Conservation (phyloP, 2,329 filamentous ascomycete genomes). For the Colletotrichum abscissum region DNA sequence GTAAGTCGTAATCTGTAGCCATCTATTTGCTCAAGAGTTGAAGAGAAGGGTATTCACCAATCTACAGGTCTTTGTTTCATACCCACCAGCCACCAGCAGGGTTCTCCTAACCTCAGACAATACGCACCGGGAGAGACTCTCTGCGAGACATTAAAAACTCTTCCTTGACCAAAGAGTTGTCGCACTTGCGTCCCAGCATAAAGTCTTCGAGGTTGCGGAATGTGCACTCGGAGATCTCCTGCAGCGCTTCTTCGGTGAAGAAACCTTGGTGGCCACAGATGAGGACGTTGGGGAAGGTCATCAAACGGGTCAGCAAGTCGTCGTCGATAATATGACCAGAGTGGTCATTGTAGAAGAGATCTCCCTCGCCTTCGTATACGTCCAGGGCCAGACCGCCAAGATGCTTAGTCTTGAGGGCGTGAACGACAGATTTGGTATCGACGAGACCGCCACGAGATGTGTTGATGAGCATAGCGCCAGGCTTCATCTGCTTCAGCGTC, state of each 20-base stretch:
- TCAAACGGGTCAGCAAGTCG: slow-evolving; percentile 72
- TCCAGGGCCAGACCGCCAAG: slow-evolving; percentile 74
- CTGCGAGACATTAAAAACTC: slow-evolving; percentile 34
- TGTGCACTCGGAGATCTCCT: slow-evolving; percentile 71
- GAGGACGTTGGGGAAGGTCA: slow-evolving; percentile 76
- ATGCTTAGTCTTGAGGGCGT: slow-evolving; percentile 68
- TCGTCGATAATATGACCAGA: slow-evolving; percentile 74
- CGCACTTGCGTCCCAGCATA: slow-evolving; percentile 45
- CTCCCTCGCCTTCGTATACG: slow-evolving; percentile 75
- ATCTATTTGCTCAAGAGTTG: neutral
- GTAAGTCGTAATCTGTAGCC: slow-evolving; percentile 24
- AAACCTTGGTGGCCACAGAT: slow-evolving; percentile 77
- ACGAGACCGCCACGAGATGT: slow-evolving; percentile 75
- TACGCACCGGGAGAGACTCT: slow-evolving; percentile 46
- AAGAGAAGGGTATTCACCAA: slow-evolving; percentile 12
- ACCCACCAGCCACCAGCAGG: neutral
- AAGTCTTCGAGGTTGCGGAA: slow-evolving; percentile 66
- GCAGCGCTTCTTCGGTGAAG: slow-evolving; percentile 73
- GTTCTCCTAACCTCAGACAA: slow-evolving; percentile 37
- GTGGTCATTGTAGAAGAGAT: slow-evolving; percentile 74
- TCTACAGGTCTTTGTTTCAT: neutral
- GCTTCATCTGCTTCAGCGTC: slow-evolving; percentile 67
- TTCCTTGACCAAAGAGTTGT: slow-evolving; percentile 49
- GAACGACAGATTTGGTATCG: slow-evolving; percentile 68
- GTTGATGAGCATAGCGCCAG: slow-evolving; percentile 72